These are phyloP conservation scores for Picea abies DNA, from an alignment of 83 land plant genomes.

Conservation along the genomic window DNA sequence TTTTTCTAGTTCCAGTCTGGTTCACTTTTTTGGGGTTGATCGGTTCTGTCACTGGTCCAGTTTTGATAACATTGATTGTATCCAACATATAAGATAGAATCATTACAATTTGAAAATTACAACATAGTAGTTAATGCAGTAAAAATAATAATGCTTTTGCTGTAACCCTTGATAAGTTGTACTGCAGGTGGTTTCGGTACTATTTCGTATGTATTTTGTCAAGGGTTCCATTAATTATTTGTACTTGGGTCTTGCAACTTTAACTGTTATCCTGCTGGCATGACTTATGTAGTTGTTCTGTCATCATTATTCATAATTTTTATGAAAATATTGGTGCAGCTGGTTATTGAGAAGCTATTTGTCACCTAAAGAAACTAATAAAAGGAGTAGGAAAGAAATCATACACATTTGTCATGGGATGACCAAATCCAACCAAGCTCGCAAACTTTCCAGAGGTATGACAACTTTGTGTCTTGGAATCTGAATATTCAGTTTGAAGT, in stretches of 20 bases:
- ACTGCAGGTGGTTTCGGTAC: neutral
- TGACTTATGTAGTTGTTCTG: neutral
- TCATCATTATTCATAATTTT: neutral
- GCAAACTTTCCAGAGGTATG: constrained; percentile 96
- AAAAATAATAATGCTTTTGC: no score
- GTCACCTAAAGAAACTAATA: constrained; percentile 71
- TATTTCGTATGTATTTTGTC: neutral
- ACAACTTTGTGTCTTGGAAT: neutral
- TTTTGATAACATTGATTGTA: no score
- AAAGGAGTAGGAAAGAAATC: constrained; percentile 84
- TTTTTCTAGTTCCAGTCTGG: no score
- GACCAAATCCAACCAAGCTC: constrained; percentile 93
- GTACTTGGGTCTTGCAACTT: neutral
- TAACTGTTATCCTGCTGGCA: neutral
- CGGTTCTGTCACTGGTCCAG: no score
- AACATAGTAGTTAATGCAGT: no score
- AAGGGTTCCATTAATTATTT: neutral
- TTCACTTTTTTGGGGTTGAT: no score
- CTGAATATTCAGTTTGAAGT: neutral
- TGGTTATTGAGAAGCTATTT: constrained; percentile 84
- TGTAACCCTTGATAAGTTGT: neutral
- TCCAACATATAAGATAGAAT: no score
- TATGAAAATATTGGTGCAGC: constrained; percentile 47
- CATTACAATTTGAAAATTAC: no score
- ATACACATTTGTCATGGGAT: constrained; percentile 88